These are phyloP conservation scores for Mycena leptocephala DNA, from an alignment of 768 basidiomycete genomes.

Conservation along the genomic window DNA sequence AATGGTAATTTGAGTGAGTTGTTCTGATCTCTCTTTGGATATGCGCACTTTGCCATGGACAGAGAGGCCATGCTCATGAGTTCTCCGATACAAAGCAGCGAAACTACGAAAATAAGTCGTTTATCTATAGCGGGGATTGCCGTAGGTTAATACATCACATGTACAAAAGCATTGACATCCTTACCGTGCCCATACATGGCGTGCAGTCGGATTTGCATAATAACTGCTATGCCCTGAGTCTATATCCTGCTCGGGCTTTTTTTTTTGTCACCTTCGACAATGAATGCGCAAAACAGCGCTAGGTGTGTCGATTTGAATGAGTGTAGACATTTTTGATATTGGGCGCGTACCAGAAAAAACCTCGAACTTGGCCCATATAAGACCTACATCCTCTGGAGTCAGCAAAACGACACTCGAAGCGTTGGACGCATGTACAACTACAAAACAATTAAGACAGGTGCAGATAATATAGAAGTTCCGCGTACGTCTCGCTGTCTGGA, in stretches of 20 bases:
- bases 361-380: conserved; percentile 36
- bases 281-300: conserved; percentile 36
- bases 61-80: conserved; percentile 37
- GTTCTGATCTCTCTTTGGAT: not conserved
- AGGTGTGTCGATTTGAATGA: not conserved
- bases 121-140: conserved; percentile 18
- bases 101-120: conserved; percentile 31
- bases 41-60: conserved; percentile 19
- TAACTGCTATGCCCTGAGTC: conserved; percentile 9
- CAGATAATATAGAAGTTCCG: not conserved
- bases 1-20: not conserved
- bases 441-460: not conserved
- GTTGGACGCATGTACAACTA: conserved; percentile 11
- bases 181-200: conserved; percentile 32
- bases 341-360: conserved; percentile 24
- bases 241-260: not conserved
- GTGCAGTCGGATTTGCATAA: conserved; percentile 37
- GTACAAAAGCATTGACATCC: not conserved
- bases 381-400: not conserved
- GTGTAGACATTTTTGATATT: not conserved
- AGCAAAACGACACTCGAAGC: not conserved
- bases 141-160: not conserved
- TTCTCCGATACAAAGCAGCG: conserved; percentile 32
- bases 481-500: conserved; percentile 30
- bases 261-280: conserved; percentile 29